phyloP scores from a whole-genome alignment of 139 green algal genomes.

The Chlorella sp. region DNA sequence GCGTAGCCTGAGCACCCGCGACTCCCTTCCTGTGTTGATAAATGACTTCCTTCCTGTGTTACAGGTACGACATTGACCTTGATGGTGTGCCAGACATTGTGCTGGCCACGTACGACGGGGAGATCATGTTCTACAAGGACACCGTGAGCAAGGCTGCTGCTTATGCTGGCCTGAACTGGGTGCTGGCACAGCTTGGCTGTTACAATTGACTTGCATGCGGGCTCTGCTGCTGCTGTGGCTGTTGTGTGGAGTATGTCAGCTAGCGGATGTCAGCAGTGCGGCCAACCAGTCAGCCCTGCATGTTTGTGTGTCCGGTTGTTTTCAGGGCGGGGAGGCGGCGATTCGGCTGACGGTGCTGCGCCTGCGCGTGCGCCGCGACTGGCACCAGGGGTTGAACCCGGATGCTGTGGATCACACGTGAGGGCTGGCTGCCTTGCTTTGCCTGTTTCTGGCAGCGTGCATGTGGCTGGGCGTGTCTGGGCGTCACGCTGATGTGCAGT shows the following conservation, averaged over 20 bases:
- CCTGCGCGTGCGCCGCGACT: conserved; percentile 80
- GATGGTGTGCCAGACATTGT: conserved; percentile 88
- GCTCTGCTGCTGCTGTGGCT: not conserved
- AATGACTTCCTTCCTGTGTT: too few relatives aligned
- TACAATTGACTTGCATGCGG: too few relatives aligned
- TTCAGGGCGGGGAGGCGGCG: conserved; percentile 64
- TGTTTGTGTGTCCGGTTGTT: too few relatives aligned
- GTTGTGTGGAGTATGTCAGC: too few relatives aligned
- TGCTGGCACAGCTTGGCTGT: too few relatives aligned
- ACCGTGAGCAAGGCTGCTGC: too few relatives aligned
- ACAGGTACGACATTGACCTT: conserved; percentile 82
- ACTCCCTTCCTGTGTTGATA: too few relatives aligned
- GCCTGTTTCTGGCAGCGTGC: not conserved
- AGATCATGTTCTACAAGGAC: conserved; percentile 92
- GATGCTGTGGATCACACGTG: conserved; percentile 89
- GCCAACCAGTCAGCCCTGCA: too few relatives aligned
- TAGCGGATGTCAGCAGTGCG: too few relatives aligned
- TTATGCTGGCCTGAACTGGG: too few relatives aligned
- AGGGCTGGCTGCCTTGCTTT: not conserved
- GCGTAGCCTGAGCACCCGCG: too few relatives aligned
- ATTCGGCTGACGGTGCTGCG: conserved; percentile 67
- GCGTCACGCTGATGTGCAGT: not conserved
- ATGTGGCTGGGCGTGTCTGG: not conserved
- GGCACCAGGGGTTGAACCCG: conserved; percentile 84
- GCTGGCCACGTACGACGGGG: conserved; percentile 90